Conservation (phyloP, 2,329 filamentous ascomycete genomes). For the Alternaria triticimaculans region DNA sequence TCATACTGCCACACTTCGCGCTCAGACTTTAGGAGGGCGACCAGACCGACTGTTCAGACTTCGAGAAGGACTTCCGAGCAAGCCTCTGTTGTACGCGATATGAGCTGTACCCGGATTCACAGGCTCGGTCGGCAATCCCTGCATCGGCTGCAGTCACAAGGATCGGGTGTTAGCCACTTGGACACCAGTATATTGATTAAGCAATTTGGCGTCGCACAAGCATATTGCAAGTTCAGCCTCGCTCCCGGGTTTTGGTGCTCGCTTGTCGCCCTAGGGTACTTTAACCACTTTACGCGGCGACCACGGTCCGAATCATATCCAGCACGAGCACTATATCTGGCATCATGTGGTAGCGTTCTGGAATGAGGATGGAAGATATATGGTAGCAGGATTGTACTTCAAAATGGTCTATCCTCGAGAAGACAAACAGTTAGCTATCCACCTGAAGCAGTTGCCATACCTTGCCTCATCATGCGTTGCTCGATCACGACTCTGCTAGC, state of each 20-base stretch:
- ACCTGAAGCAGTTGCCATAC: neutral
- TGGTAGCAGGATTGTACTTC: neutral
- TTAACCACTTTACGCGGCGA: conserved; percentile 34
- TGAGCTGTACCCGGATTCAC: neutral
- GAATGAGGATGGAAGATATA: conserved; percentile 14
- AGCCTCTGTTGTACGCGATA: neutral
- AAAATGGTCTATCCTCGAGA: neutral
- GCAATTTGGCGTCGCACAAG: conserved; percentile 16
- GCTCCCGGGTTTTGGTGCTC: conserved; percentile 9
- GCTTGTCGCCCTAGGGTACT: conserved; percentile 13
- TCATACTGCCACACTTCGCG: neutral
- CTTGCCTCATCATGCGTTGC: conserved; percentile 29
- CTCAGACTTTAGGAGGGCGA: neutral
- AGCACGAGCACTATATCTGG: conserved; percentile 16
- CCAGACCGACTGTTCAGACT: neutral
- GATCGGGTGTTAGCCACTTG: neutral
- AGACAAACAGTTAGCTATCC: neutral
- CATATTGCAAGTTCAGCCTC: conserved; percentile 9
- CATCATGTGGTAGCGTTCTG: conserved; percentile 26
- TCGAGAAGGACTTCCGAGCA: neutral
- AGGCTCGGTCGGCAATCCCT: conserved; percentile 3
- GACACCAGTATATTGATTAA: conserved; percentile 3
- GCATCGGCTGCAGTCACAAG: neutral
- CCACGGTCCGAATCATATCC: conserved; percentile 38
- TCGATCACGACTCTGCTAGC: conserved; percentile 24